Base-by-base conservation (phyloP, 2,329 filamentous ascomycete species). In the Dactylellina cionopaga region DNA sequence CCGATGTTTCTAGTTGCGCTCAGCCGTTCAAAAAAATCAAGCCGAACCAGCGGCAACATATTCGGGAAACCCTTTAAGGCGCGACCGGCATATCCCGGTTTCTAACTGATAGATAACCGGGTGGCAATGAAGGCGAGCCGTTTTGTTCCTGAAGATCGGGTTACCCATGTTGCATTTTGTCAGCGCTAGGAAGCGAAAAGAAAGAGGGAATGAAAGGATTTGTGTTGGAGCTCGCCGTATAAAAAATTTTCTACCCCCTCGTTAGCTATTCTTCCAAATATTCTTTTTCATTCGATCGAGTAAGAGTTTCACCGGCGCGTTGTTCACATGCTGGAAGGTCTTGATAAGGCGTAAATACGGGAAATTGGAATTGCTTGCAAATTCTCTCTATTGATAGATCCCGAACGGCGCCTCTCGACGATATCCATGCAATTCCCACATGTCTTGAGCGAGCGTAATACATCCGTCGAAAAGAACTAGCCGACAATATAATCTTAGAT, bases 121-220 rank as follows among this genome's bases (percentile, higher is more conserved):
- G 29, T 46, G 43, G 24, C 58, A 63, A 63, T 37, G 37, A 46
- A 49, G 31, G 29, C 41, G 62, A 56, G 31, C 51, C 31, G 46
- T 49, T 49, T 37, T 22, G 62, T 58, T 66, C 62, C 62, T 66
- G 51, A 66, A 66, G 29, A 66, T 66, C 62, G 15, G 51, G 25
- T 47, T 22, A 41, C 25, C 62, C 62, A 65, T 66, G 62, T 43
- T 47, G 29, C 7, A 44, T 49, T 44, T 29, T 17, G 51, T 66
- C 29, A 66, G 62, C 62, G 43, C 62, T 66, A 66, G 62, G 37
- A 9, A 39, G 39, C 41, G 37, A 47, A 22, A 35, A 56, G 49
- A 37, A 33, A 49, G 41, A 33, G 29, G 10, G 19, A 25, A 39
- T 41, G 37, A 43, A n/a, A 9, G 10, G 39, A 31, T 51, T 19